Evolutionary conservation across 306 rosid genomes (phyloP), one percentile per base, ranked within the genome.

Genomic region (Gillenia trifoliata): DNA sequence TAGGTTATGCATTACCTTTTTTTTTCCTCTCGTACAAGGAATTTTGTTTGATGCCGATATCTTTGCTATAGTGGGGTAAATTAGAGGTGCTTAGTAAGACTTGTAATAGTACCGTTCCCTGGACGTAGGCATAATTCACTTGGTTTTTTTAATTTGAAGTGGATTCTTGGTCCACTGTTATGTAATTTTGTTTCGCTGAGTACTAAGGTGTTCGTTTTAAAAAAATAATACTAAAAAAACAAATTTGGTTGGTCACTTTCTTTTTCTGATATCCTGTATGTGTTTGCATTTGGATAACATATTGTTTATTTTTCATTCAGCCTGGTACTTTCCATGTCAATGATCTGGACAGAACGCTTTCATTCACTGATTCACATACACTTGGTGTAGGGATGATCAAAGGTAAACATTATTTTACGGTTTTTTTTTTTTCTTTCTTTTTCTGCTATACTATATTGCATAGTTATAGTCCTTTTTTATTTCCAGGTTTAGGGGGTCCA

Each of bases 351-450:
- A 79, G 81, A 69, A 78, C 83, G 75, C 83, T 13, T 76, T 90
- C 91, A 66, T 94, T 94, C 75, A 70, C 73, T 61, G 82, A 85
- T 66, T 88, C 98, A 0, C 89, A 94, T 78, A 74, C 77, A n/a
- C 57, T 90, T 78, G 98, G 96, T 50, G 62, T 81, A 25, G 75
- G 68, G 75, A 78, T 94, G 78, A 77, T 90, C 59, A 87, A 73
- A 87, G 97, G 98, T 11, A 23, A 64, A 25, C 17, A 47, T 50
- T 75, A 64, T 26, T 57, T 49, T 17, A 4, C 31, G 29, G 20
- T 59, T 79, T 33, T 41, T 8, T 67, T 4, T 36, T 11, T 36
- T 36, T 36, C 41, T 36, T 36, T 10, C 41, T 36, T 36, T 36
- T 36, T 17, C 1, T 47, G 34, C 45, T 55, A 13, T 45, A 12